phyloP scores from a whole-genome alignment of 495 filamentous ascomycete genomes.

The Podospora anserina region DNA sequence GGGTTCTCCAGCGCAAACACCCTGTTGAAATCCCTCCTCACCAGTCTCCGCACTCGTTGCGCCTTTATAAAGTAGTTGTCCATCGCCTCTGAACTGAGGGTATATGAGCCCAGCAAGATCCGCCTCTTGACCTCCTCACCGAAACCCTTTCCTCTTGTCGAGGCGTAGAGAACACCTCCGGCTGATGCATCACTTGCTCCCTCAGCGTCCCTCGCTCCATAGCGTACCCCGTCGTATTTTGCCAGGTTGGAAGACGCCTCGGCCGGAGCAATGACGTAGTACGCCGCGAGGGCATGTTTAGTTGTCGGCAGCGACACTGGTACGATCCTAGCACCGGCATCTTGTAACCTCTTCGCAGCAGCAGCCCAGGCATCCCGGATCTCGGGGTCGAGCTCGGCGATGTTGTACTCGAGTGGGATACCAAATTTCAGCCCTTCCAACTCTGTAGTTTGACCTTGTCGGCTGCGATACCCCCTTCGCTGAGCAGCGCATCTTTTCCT shows the following conservation, averaged over 20 bases:
- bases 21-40: conserved; percentile 78
- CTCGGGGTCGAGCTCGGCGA: conserved; percentile 63
- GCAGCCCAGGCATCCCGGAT: conserved; percentile 67
- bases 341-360: conserved; percentile 54
- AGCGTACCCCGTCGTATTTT: conserved; percentile 93
- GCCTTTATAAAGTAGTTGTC: conserved; percentile 97
- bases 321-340: conserved; percentile 62
- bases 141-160: conserved; percentile 68
- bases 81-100: conserved; percentile 82
- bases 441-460: conserved; percentile 14
- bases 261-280: conserved; percentile 92
- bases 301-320: conserved; percentile 82
- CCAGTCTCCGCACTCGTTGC: conserved; percentile 78
- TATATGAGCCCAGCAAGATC: conserved; percentile 87
- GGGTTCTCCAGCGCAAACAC: conserved; percentile 69
- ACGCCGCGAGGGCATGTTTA: conserved; percentile 79
- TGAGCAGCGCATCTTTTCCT: conserved; percentile 52
- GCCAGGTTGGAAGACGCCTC: conserved; percentile 97
- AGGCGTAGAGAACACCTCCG: conserved; percentile 63
- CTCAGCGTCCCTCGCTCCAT: conserved; percentile 52
- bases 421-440: conserved; percentile 57
- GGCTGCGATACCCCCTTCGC: conserved; percentile 34
- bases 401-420: conserved; percentile 83
- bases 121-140: conserved; percentile 80
- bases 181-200: conserved; percentile 34